phyloP scores from a whole-genome alignment of 306 rosid genomes.

The Begonia fuchsioides region DNA sequence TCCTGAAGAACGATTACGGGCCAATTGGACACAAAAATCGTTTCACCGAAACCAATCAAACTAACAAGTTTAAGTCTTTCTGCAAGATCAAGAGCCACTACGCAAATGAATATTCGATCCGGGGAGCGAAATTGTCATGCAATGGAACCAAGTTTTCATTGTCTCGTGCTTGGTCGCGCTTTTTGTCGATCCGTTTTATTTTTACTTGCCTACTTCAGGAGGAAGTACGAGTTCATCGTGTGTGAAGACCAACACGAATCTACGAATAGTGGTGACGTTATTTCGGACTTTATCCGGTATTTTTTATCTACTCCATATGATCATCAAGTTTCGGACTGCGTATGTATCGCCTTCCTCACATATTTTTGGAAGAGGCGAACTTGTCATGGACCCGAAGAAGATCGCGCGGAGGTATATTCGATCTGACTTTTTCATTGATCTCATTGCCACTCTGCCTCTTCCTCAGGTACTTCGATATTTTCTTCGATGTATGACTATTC shows the following conservation, averaged over 20 bases:
- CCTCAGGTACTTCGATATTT: slow-evolving; percentile 96
- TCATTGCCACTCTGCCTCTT: slow-evolving; percentile 81
- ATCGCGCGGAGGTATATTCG: slow-evolving; percentile 66
- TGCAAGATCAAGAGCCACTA: slow-evolving; percentile 70
- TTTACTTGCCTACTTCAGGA: slow-evolving; percentile 56
- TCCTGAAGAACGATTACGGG: too few species aligned
- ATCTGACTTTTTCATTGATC: slow-evolving; percentile 92
- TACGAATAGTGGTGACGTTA: slow-evolving; percentile 68
- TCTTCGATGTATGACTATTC: too few species aligned
- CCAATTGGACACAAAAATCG: too few species aligned
- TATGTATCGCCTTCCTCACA: slow-evolving; percentile 87
- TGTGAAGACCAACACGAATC: slow-evolving; percentile 50
- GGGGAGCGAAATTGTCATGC: slow-evolving; percentile 66
- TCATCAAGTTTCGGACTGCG: slow-evolving; percentile 88
- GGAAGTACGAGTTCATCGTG: slow-evolving; percentile 30
- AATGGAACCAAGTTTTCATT: slow-evolving; percentile 86
- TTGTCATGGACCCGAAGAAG: slow-evolving; percentile 88
- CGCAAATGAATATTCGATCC: slow-evolving; percentile 78
- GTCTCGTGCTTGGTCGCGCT: slow-evolving; percentile 73
- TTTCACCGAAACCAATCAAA: slow-evolving; percentile 29
- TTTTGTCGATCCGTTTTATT: slow-evolving; percentile 73
- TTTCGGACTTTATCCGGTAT: slow-evolving; percentile 74
- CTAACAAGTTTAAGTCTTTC: slow-evolving; percentile 54
- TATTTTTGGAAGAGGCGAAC: slow-evolving; percentile 96
- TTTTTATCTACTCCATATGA: slow-evolving; percentile 68